Conservation (phyloP, 768 basidiomycete species). For the Mycena maculata region DNA sequence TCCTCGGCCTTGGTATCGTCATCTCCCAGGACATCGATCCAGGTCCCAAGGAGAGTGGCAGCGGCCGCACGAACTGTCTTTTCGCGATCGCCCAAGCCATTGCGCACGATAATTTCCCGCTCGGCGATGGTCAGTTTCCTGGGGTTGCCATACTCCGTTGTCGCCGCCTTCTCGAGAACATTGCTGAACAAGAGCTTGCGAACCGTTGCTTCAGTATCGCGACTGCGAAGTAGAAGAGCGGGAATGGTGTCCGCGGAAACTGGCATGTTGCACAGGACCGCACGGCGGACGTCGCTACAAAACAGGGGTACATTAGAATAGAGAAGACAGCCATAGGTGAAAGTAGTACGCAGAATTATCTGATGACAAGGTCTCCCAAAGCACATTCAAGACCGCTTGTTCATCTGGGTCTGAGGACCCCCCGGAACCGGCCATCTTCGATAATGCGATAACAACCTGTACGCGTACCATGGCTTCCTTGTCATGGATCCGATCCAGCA, state of each 20-base stretch:
- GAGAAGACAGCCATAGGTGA: constrained; percentile 41
- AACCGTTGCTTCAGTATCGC: constrained; percentile 80
- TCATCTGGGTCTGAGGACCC: constrained; percentile 68
- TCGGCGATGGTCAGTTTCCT: constrained; percentile 74
- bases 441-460: constrained; percentile 83
- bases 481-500: constrained; percentile 82
- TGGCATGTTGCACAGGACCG: constrained; percentile 78
- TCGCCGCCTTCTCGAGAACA: constrained; percentile 55
- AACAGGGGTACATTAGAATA: not conserved
- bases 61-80: constrained; percentile 77
- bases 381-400: constrained; percentile 64
- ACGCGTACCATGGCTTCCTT: constrained; percentile 82
- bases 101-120: constrained; percentile 79
- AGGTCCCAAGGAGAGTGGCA: constrained; percentile 74
- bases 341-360: constrained; percentile 76
- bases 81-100: constrained; percentile 91
- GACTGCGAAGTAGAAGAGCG: constrained; percentile 76
- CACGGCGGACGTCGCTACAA: constrained; percentile 86
- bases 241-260: constrained; percentile 66
- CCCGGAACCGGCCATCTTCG: constrained; percentile 80
- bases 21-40: constrained; percentile 73
- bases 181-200: constrained; percentile 79
- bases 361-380: constrained; percentile 73
- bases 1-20: constrained; percentile 47
- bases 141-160: constrained; percentile 71